Base-by-base conservation (phyloP, 2,329 filamentous ascomycete genomes). In the Neocucurbitaria cava region DNA sequence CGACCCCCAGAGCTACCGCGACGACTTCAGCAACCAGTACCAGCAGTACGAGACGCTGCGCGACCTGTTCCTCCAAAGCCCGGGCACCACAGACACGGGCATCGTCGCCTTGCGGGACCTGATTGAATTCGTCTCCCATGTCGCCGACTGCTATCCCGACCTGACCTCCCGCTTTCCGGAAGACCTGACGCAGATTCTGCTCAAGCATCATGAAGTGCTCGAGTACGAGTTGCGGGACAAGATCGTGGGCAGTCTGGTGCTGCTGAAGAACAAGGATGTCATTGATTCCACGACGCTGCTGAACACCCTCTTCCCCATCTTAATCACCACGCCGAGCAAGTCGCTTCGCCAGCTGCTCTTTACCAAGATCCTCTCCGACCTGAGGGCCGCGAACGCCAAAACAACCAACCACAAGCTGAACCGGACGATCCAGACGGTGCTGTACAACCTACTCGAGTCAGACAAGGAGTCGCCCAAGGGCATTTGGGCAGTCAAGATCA, bases 401-500 rank as follows among this genome's bases (percentile, higher is more conserved):
- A 79, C 88, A 9, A 94, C 87, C 50, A 97, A 99, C 71, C 95
- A 99, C 79, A 90, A 89, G 52, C 85, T 99, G 48, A 99, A 99
- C 77, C 87, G 91, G 48, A 95, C 91, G 3, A 90, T 98, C 55
- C 95, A 99, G 76, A 96, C 91, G 3, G 91, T 96, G 11, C 85
- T 98, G 24, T 96, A 92, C 81, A 96, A 96, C 75, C 83, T 98
- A 21, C 86, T 98, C 40, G 91, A 91, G 15, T 90, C 90, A 3
- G 94, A 99, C 74, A 87, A 90, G 38, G 83, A 89, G 8, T 96
- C 92, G 0, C 84, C 91, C 1, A 95, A 96, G 70, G 92, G 90
- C 3, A 83, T 99, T 45, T 99, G 95, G 95, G 92, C 95, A 3
- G 92, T 97, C 57, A 97, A 97, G 77, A 85, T 99, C 61, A 96